Evolutionary conservation across 116 monocot species (phyloP).

Genomic region (Phalaenopsis hybrid): DNA sequence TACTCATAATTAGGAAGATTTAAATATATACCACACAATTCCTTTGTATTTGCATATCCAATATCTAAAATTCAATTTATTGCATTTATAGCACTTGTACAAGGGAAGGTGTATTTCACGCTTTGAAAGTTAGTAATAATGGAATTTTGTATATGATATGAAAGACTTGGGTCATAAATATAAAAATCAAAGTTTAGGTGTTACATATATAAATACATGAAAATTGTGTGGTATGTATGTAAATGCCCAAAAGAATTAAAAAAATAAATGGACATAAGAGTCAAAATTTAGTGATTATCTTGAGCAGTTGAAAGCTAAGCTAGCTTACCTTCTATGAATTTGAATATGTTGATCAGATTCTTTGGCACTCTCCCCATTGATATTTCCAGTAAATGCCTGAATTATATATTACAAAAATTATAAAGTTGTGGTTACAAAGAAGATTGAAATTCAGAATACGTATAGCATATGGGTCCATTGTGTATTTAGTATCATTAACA

Average conservation of each 20-base stretch:
- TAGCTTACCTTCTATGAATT: constrained; percentile 1
- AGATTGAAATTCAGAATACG: neutral
- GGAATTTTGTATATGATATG: no score
- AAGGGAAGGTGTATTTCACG: no score
- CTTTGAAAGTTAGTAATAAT: no score
- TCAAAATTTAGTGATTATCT: neutral
- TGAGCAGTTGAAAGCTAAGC: neutral
- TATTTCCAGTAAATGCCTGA: neutral
- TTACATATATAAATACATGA: no score
- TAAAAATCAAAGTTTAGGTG: no score
- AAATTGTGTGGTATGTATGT: no score
- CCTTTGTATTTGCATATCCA: no score
- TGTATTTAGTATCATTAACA: neutral
- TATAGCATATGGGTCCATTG: neutral
- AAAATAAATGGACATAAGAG: neutral
- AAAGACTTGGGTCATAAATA: no score
- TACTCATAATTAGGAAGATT: neutral
- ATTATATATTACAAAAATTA: neutral
- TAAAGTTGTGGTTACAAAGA: neutral
- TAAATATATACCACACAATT: no score
- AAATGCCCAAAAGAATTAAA: no score
- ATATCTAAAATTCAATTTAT: no score
- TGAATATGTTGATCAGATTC: neutral
- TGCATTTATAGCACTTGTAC: no score
- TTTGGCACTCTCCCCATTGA: neutral